Conservation (phyloP, 768 basidiomycete genomes). For the Mycena vitilis region DNA sequence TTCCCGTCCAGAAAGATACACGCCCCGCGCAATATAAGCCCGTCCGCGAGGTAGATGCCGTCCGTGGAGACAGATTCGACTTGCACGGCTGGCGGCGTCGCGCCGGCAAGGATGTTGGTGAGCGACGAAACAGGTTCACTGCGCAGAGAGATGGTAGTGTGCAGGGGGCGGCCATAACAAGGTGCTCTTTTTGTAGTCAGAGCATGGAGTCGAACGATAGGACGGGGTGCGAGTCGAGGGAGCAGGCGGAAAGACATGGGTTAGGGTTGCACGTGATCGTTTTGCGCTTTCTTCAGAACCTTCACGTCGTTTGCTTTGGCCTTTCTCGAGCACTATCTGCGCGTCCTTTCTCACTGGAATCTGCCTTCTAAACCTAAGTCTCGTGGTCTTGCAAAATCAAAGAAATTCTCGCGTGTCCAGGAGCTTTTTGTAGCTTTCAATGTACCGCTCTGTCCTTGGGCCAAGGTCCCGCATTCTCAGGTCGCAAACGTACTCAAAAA, state of each 20-base stretch:
- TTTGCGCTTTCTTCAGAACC: background rate
- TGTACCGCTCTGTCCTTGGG: too few relatives aligned
- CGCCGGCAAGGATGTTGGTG: slow-evolving; percentile 81
- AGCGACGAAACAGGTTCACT: slow-evolving; percentile 52
- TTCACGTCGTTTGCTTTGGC: background rate
- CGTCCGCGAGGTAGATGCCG: slow-evolving; percentile 82
- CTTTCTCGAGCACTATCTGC: background rate
- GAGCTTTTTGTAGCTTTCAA: too few relatives aligned
- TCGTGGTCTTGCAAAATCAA: too few relatives aligned
- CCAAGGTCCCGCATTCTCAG: too few relatives aligned
- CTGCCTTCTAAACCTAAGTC: too few relatives aligned
- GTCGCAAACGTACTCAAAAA: background rate
- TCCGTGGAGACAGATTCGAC: slow-evolving; percentile 71
- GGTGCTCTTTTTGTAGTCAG: background rate
- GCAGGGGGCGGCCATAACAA: slow-evolving; percentile 17
- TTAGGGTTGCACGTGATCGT: slow-evolving; percentile 10
- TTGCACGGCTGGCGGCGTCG: slow-evolving; percentile 75
- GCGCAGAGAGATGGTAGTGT: slow-evolving; percentile 31
- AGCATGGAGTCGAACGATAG: background rate
- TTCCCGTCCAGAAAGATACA: slow-evolving; percentile 89
- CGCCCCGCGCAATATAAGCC: slow-evolving; percentile 79
- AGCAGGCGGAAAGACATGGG: slow-evolving; percentile 12
- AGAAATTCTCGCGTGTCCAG: too few relatives aligned
- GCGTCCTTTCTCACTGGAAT: too few relatives aligned
- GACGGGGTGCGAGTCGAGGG: slow-evolving; percentile 9